A percentile compares a stretch with the other conserved stretches of the same genome.
These are phyloP conservation scores for Mycena alexandri DNA, from an alignment of 768 basidiomycete genomes.

Conservation along the genomic window DNA sequence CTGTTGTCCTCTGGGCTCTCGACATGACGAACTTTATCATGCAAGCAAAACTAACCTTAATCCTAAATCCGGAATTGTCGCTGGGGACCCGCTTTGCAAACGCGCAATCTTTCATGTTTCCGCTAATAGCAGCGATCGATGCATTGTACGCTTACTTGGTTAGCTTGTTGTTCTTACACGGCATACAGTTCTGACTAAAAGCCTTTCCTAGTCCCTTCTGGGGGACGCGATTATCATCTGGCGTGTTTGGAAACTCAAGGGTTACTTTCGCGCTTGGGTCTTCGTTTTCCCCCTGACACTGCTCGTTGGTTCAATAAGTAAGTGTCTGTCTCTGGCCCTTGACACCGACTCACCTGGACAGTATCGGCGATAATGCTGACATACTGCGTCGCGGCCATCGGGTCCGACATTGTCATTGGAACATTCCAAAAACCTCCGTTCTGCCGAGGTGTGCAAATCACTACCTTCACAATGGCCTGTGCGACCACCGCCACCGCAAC, in stretches of 20 bases:
- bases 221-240: conserved; percentile 42
- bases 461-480: conserved; percentile 35
- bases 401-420: conserved; percentile 33
- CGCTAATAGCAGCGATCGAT: conserved; percentile 24
- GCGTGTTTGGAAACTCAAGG: conserved; percentile 39
- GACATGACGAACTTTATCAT: conserved; percentile 35
- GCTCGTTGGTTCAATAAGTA: conserved; percentile 37
- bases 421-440: conserved; percentile 35
- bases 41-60: conserved; percentile 27
- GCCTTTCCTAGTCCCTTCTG: conserved; percentile 30
- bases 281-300: conserved; percentile 32
- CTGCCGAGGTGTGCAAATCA: conserved; percentile 38
- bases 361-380: conserved; percentile 36
- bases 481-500: conserved; percentile 38
- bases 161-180: not conserved
- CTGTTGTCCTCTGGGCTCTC: conserved; percentile 34
- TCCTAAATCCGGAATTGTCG: conserved; percentile 4
- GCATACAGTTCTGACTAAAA: too few relatives aligned
- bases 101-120: conserved; percentile 24
- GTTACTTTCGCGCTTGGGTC: conserved; percentile 28
- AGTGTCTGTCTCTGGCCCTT: not conserved
- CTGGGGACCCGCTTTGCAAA: not conserved
- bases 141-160: conserved; percentile 39
- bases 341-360: not conserved
- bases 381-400: conserved; percentile 35